phyloP scores from a whole-genome alignment of 768 basidiomycete genomes.

The Sistotremastrum niveocremeum region DNA sequence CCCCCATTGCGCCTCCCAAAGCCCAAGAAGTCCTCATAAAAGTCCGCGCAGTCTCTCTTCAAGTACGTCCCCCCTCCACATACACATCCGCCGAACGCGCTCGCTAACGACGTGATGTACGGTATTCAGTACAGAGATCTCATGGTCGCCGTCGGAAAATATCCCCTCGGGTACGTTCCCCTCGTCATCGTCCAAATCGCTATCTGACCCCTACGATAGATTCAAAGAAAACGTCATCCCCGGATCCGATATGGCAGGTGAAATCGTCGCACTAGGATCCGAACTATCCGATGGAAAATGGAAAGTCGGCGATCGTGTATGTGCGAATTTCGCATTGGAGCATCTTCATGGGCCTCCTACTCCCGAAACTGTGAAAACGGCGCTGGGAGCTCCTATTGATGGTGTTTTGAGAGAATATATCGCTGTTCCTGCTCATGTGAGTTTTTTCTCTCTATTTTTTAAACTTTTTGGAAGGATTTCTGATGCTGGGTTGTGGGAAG shows the following conservation, averaged over 20 bases:
- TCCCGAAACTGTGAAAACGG: slow-evolving; percentile 20
- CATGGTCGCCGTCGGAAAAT: slow-evolving; percentile 24
- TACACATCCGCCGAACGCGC: too few relatives aligned
- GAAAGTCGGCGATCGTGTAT: slow-evolving; percentile 44
- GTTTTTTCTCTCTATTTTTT: slow-evolving; percentile 1
- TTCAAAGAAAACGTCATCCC: slow-evolving; percentile 17
- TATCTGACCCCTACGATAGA: slow-evolving; percentile 5
- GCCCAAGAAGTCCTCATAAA: slow-evolving; percentile 41
- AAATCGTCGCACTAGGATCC: slow-evolving; percentile 31
- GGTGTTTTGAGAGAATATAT: slow-evolving; percentile 44
- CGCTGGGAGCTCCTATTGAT: slow-evolving; percentile 33
- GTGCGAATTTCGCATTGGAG: slow-evolving; percentile 36
- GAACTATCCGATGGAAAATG: slow-evolving; percentile 22
- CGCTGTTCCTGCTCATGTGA: slow-evolving; percentile 32
- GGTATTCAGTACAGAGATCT: slow-evolving; percentile 36
- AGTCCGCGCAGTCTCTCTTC: slow-evolving; percentile 42
- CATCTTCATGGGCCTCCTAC: slow-evolving; percentile 33
- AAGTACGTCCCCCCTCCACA: slow-evolving; percentile 16
- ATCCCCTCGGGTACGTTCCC: slow-evolving; percentile 20
- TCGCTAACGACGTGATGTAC: background rate
- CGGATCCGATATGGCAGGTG: slow-evolving; percentile 42
- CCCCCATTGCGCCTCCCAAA: slow-evolving; percentile 20
- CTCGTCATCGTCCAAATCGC: slow-evolving; percentile 22
- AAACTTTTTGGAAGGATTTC: background rate
- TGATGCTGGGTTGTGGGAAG: background rate